Base-by-base conservation (phyloP, 306 rosid species). In the Cicer judaicum region DNA sequence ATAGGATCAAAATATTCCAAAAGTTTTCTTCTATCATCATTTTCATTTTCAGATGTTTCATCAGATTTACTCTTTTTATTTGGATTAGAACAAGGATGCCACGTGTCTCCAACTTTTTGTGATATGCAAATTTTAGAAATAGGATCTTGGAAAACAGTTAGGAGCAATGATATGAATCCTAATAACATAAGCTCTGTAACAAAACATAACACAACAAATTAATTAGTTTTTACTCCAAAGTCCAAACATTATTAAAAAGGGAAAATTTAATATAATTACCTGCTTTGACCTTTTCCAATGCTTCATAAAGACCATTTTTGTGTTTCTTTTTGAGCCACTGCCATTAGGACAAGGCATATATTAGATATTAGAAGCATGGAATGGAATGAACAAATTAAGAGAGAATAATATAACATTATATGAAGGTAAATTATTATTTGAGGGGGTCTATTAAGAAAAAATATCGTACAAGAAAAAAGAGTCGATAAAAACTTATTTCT, bases 261-360 rank as follows among this genome's bases (percentile, higher is more conserved):
- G 6, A 49, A 65, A 24, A 19, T 40, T 52, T 21, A 50, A 34
- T 15, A 5, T 4, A 64, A 44, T 55, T 81, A 81, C 85, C 85
- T 81, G 74, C 85, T 71, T 81, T 81, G 9, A 81, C 78, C 64
- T 70, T 81, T 60, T 81, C 85, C 46, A 81, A 70, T 1, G 85
- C 78, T 70, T 81, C 85, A 56, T 63, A 76, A 2, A 81, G 81
- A 76, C 78, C 78, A 55, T 21, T 76, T 29, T 81, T 81, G 4
- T 40, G 39, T 40, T 56, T 70, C 81, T 71, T 81, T 53, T 76
- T 76, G 59, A 81, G 39, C 85, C 85, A 81, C 85, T 81, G 64
- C 70, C 64, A 76, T 42, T 36, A 79, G 11, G 24, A 62, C 42
- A 7, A 34, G 19, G 19, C 14, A 55, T 56, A 14, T 13, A 34